Evolutionary conservation across 352 stramenopile genomes (phyloP).

Genomic region (Plasmopara muralis): DNA sequence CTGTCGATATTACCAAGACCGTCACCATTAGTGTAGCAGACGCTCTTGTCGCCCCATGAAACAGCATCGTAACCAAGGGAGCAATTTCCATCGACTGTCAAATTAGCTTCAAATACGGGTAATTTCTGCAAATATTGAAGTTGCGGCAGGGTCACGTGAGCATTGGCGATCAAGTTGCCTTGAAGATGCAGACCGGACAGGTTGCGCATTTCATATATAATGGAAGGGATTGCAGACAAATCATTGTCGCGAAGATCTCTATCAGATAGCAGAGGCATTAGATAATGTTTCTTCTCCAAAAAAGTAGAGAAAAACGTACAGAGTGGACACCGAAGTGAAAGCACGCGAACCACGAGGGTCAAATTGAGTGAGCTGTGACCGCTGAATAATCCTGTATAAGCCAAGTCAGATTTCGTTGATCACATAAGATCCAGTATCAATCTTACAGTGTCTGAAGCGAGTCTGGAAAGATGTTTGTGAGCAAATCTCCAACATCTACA

Average conservation of each 20-base stretch:
- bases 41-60: conserved; percentile 40
- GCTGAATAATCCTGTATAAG: conserved; percentile 47
- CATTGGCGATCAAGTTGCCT: conserved; percentile 44
- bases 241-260: conserved; percentile 65
- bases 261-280: conserved; percentile 6
- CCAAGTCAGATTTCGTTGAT: background rate
- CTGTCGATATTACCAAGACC: conserved; percentile 35
- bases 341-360: conserved; percentile 38
- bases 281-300: background rate
- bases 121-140: conserved; percentile 51
- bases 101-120: conserved; percentile 36
- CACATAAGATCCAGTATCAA: background rate
- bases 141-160: conserved; percentile 45
- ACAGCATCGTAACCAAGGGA: conserved; percentile 38
- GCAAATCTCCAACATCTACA: conserved; percentile 52
- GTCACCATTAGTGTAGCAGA: conserved; percentile 43
- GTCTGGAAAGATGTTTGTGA: conserved; percentile 55
- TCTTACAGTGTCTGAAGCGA: conserved; percentile 53
- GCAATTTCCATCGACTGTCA: conserved; percentile 36
- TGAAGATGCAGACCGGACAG: conserved; percentile 48
- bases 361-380: conserved; percentile 52
- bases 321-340: conserved; percentile 37
- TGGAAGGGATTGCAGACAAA: conserved; percentile 50
- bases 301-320: conserved; percentile 34
- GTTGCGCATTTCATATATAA: conserved; percentile 61